Base-by-base conservation (phyloP, 306 rosid genomes). In the Geum urbanum region DNA sequence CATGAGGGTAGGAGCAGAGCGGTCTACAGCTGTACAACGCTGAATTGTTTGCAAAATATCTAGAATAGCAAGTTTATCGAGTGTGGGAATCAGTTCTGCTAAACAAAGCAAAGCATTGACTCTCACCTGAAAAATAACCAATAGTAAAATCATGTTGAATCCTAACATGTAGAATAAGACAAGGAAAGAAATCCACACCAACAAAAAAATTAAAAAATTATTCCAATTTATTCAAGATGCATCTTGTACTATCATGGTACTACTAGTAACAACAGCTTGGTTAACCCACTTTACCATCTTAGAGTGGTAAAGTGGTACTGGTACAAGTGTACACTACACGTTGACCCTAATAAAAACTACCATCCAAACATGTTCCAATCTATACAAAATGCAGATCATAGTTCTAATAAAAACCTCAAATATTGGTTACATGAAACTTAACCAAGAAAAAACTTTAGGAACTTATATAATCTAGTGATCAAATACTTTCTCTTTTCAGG, bases 1-100 rank as follows among this genome's bases (percentile, higher is more conserved):
- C 99, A 95, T 91, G 55, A 95, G 99, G 43, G 99, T 95, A 79
- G 99, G 99, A 71, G 96, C 89, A 78, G 99, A 87, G 55, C 69
- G 96, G 66, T 95, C 99, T 74, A 95, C 99, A 8, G 88, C 96
- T 69, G 97, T 94, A 82, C 99, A 94, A 48, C 97, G 96, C 75
- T 88, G 97, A 85, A 95, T 84, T 46, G 99, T 95, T 76, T 95
- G 97, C 92, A 95, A 81, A 79, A 91, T 73, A 8, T 91, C 97
- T 67, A 91, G 67, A 81, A 82, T 86, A 70, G 92, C 85, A 59
- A 62, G 91, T 82, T 95, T 95, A 89, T 95, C 96, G 41, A 91
- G 96, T 37, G 86, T 85, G 65, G 52, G 66, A 79, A 89, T 87
- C 85, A 95, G 76, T 24, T 89, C 99, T 77, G 96, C 99, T 1